Base-by-base conservation (phyloP, 352 stramenopile species). In the Phytophthora lateralis region DNA sequence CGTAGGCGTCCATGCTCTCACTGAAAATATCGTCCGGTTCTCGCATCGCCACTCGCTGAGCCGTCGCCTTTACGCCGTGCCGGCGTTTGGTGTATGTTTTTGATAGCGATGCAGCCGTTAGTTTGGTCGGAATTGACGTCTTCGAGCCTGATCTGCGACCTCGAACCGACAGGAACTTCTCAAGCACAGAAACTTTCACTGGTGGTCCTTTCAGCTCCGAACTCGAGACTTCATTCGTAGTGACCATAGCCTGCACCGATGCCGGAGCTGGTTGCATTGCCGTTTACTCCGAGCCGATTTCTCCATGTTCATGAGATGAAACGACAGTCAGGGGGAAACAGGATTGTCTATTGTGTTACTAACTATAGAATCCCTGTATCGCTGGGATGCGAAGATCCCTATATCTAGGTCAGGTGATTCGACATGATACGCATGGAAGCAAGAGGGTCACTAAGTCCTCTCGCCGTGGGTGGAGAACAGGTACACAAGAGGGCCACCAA, bases 1-100 rank as follows among this genome's bases (percentile, higher is more conserved):
- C 80, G 55, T 89, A 90, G 4, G 65, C 75, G 51, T 89, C 78
- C 27, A 63, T 43, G 35, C 73, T 83, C 32, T 83, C 66, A 44
- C 35, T 63, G 50, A 74, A 83, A 43, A 61, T 41, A 12, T 85
- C 75, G 14, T 76, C 69, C 0, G 73, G 66, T 26, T 73, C 47
- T 27, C 60, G 54, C 59, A 90, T 69, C 4, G 76, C 78, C 4
- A 24, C 50, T n/a, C 64, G 70, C 10, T 80, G 49, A 0, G 49
- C 42, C 6, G 37, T 26, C 14, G 61, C 59, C 39, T 73, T 76
- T 21, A 76, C 30, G 5, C 77, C 77, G 26, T 75, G 45, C 8
- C 26, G 29, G 2, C 69, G 63, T 51, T 85, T 83, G 6, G 78
- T 76, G 63, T 83, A 89, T 35, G 38, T 50, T 11, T 70, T 60